These are phyloP conservation scores for Hanseniaspora gamundiae DNA, from an alignment of 1,139 yeast species.

Conservation along the genomic window DNA sequence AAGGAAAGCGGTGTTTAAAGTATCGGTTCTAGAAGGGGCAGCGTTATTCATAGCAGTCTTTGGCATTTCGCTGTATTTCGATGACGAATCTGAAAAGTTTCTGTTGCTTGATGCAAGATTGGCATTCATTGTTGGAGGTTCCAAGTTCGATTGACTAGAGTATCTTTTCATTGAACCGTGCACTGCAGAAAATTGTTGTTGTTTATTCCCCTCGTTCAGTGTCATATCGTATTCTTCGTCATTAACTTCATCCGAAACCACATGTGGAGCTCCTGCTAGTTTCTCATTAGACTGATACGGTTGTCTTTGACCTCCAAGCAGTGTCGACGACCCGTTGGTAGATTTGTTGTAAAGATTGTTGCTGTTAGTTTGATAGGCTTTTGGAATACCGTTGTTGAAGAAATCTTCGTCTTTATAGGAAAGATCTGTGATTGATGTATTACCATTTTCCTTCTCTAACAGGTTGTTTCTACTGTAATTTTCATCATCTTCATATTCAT, in stretches of 20 bases:
- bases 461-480: slow-evolving; percentile 12
- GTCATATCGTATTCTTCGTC: background rate
- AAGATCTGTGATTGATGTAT: background rate
- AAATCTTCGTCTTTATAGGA: background rate
- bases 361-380: background rate
- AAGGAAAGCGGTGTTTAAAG: slow-evolving; percentile 10
- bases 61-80: slow-evolving; percentile 7
- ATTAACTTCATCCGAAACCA: background rate
- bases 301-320: background rate
- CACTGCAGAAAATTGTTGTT: background rate
- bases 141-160: background rate
- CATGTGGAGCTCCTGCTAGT: background rate
- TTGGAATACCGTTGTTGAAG: background rate
- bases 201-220: background rate
- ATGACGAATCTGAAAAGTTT: slow-evolving; percentile 8
- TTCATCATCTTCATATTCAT: slow-evolving; percentile 16
- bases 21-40: slow-evolving; percentile 8
- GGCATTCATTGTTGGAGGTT: slow-evolving; percentile 2
- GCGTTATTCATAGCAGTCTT: background rate
- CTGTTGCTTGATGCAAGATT: slow-evolving; percentile 2
- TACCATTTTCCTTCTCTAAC: background rate
- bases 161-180: background rate
- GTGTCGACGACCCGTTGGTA: background rate
- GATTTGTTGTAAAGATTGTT: background rate
- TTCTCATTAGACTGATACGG: too few relatives aligned